Evolutionary conservation across 306 rosid species (phyloP).

Genomic region (Quillaja saponaria): DNA sequence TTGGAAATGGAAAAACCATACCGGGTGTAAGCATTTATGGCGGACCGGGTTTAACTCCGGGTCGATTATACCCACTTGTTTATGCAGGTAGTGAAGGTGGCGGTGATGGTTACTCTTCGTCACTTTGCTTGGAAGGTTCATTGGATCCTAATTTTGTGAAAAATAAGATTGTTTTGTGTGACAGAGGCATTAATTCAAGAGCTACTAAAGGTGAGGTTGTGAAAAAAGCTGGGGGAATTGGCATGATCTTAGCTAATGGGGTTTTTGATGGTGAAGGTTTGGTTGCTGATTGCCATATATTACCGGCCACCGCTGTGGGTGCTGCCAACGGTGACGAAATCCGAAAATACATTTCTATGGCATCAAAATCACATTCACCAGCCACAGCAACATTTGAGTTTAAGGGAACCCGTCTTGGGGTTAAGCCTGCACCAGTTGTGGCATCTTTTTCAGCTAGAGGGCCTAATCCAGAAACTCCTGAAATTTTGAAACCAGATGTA

Average conservation of each 20-base stretch:
- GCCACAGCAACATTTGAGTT: slow-evolving; percentile 62
- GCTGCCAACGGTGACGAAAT: slow-evolving; percentile 69
- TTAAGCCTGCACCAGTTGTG: slow-evolving; percentile 85
- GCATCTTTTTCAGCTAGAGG: slow-evolving; percentile 92
- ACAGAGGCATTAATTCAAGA: slow-evolving; percentile 82
- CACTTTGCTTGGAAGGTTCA: slow-evolving; percentile 79
- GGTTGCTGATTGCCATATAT: slow-evolving; percentile 83
- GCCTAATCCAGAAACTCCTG: slow-evolving; percentile 83
- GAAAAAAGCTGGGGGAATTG: slow-evolving; percentile 77
- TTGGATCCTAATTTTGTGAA: slow-evolving; percentile 56
- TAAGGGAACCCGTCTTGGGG: slow-evolving; percentile 72
- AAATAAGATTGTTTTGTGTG: slow-evolving; percentile 80
- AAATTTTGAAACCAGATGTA: slow-evolving; percentile 82
- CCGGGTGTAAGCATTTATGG: slow-evolving; percentile 67
- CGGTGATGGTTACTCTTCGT: slow-evolving; percentile 79
- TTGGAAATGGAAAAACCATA: slow-evolving; percentile 62
- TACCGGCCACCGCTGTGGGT: slow-evolving; percentile 81
- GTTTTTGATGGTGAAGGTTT: slow-evolving; percentile 90
- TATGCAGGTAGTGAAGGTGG: slow-evolving; percentile 58
- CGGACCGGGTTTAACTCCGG: slow-evolving; percentile 73
- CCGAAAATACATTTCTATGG: slow-evolving; percentile 49
- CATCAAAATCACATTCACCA: slow-evolving; percentile 34
- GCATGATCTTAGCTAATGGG: slow-evolving; percentile 82
- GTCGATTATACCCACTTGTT: slow-evolving; percentile 66
- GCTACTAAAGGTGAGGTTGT: slow-evolving; percentile 86